phyloP scores from a whole-genome alignment of 331 rosid genomes.

The Ulmus americana region DNA sequence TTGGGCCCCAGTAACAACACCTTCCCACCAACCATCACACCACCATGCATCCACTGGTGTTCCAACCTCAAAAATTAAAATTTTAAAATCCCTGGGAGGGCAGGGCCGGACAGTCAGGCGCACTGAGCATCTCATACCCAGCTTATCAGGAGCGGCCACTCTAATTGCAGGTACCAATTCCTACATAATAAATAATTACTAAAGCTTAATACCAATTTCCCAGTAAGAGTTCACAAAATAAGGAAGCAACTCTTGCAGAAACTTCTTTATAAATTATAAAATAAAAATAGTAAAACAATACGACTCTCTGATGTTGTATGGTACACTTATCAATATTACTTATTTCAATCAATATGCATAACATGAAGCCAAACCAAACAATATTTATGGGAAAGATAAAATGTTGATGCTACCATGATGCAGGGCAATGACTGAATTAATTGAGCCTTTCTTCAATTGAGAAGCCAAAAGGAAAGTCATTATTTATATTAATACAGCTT shows the following conservation, averaged over 20 bases:
- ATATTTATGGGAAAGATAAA: neutral
- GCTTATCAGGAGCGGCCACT: conserved; percentile 64
- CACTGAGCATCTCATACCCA: conserved; percentile 58
- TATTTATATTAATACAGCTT: conserved; percentile 6
- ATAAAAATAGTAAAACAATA: too few relatives aligned
- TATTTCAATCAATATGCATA: neutral
- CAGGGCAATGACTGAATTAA: neutral
- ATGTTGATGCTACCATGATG: neutral
- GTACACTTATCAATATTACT: neutral
- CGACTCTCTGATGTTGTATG: too few relatives aligned
- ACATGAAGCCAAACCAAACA: neutral
- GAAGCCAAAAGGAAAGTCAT: conserved; percentile 10
- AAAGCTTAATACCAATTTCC: neutral
- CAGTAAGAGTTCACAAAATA: neutral
- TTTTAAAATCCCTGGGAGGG: conserved; percentile 36
- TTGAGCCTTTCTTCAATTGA: neutral
- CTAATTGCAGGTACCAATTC: conserved; percentile 66
- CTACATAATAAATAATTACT: conserved; percentile 33
- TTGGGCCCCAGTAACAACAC: conserved; percentile 47
- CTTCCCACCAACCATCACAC: conserved; percentile 92
- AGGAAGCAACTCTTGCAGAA: conserved; percentile 1
- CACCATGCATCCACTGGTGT: conserved; percentile 74
- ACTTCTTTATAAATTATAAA: neutral
- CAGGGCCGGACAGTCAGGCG: conserved; percentile 63
- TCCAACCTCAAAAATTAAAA: conserved; percentile 44